Conservation (phyloP, 2,329 filamentous ascomycete genomes). For the Lachnellula arida region DNA sequence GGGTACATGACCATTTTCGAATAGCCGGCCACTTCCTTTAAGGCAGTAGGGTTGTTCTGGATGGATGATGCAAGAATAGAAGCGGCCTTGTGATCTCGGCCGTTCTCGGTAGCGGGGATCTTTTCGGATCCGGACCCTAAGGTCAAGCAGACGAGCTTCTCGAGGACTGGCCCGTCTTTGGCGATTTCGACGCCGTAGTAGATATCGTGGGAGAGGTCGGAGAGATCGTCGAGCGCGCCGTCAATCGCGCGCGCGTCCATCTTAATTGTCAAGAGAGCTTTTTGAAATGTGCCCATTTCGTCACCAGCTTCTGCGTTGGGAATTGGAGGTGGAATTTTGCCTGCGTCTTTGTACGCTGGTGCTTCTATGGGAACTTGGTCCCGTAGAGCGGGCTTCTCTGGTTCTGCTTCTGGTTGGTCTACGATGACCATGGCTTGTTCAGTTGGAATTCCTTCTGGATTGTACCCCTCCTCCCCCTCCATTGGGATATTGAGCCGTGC, state of each 20-base stretch:
- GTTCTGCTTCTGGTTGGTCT: constrained; percentile 14
- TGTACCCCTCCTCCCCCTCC: constrained; percentile 47
- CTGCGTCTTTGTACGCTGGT: constrained; percentile 53
- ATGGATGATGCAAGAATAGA: constrained; percentile 53
- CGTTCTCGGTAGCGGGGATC: constrained; percentile 16
- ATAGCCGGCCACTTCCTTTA: constrained; percentile 45
- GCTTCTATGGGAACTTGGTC: constrained; percentile 43
- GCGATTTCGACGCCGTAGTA: constrained; percentile 63
- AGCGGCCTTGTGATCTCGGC: constrained; percentile 42
- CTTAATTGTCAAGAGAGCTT: constrained; percentile 47
- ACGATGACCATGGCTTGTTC: constrained; percentile 41
- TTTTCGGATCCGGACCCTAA: constrained; percentile 21
- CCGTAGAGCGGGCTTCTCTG: constrained; percentile 23
- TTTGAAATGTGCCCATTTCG: constrained; percentile 42
- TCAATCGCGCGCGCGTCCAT: constrained; percentile 32
- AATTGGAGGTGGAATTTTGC: constrained; percentile 53
- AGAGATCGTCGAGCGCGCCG: constrained; percentile 47
- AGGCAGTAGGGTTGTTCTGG: constrained; percentile 61
- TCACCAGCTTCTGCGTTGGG: constrained; percentile 23
- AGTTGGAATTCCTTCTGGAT: constrained; percentile 43
- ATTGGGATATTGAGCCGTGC: constrained; percentile 60
- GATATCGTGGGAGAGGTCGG: constrained; percentile 62
- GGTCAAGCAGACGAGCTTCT: constrained; percentile 54
- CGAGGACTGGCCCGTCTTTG: constrained; percentile 49
- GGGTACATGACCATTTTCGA: constrained; percentile 38